Evolutionary conservation across 495 filamentous ascomycete species (phyloP).

Genomic region (Penicillium antarcticum): DNA sequence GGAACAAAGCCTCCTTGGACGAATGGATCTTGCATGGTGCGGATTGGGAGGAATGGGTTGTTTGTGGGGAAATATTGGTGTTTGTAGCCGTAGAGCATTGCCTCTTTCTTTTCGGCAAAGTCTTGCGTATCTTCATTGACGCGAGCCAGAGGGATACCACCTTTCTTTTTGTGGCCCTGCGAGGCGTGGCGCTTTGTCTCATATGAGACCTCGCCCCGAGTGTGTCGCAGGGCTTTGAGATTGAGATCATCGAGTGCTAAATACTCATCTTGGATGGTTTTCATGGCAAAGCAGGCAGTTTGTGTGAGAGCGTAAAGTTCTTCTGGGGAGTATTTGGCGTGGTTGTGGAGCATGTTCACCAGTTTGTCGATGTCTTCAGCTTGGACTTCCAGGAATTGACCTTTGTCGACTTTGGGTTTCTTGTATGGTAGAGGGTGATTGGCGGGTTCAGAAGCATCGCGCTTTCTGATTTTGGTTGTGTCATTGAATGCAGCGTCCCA

Average conservation of each 20-base stretch:
- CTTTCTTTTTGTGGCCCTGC: conserved; percentile 18
- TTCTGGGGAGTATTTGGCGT: conserved; percentile 33
- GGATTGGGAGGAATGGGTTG: conserved; percentile 2
- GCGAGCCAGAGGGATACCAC: conserved; percentile 13
- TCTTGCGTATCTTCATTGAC: conserved; percentile 18
- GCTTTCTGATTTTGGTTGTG: conserved; percentile 32
- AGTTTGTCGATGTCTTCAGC: conserved; percentile 25
- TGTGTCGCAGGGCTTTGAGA: conserved; percentile 44
- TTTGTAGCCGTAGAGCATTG: conserved; percentile 43
- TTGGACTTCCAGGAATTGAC: conserved; percentile 47
- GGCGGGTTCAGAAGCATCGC: conserved; percentile 43
- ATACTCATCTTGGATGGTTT: conserved; percentile 63
- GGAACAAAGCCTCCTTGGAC: conserved; percentile 44
- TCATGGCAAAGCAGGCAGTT: conserved; percentile 51
- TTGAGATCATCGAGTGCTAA: conserved; percentile 55
- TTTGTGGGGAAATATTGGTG: conserved; percentile 19
- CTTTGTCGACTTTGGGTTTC: conserved; percentile 21
- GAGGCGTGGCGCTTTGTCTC: conserved; percentile 16
- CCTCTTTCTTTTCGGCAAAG: conserved; percentile 42
- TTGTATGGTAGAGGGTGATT: conserved; percentile 45
- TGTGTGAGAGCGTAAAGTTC: conserved; percentile 53
- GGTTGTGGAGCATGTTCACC: conserved; percentile 33
- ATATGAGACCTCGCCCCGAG: conserved; percentile 6
- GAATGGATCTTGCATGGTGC: conserved; percentile 39
- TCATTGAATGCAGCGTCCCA: conserved; percentile 36